These are phyloP conservation scores for Rhodomyrtus tomentosa DNA, from an alignment of 345 rosid species.

Conservation along the genomic window DNA sequence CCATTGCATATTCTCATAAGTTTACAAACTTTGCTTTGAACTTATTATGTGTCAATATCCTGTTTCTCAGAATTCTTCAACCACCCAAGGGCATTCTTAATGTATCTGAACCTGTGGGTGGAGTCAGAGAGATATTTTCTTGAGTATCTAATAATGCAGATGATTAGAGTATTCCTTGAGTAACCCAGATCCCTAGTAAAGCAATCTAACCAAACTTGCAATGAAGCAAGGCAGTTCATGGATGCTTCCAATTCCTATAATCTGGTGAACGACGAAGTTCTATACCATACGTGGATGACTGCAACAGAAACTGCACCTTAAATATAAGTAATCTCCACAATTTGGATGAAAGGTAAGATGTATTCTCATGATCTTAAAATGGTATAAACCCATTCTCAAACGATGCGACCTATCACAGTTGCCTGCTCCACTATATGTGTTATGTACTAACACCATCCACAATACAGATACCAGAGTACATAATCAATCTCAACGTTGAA, in stretches of 20 bases:
- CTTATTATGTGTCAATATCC: background rate
- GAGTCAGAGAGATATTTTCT: background rate
- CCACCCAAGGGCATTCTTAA: background rate
- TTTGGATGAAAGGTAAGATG: background rate
- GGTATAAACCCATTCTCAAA: background rate
- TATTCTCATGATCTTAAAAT: background rate
- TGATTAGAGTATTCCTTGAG: background rate
- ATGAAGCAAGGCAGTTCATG: background rate
- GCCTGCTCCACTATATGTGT: background rate
- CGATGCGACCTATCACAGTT: background rate
- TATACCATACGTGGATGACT: background rate
- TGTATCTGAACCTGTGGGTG: background rate
- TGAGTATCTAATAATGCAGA: background rate
- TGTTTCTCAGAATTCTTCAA: background rate
- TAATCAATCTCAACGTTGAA: background rate
- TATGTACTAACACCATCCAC: background rate
- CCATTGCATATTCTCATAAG: background rate
- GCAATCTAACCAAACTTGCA: background rate
- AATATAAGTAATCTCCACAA: background rate
- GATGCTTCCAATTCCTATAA: background rate
- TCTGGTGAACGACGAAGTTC: background rate
- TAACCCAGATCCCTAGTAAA: background rate
- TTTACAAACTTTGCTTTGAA: background rate
- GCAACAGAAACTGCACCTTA: background rate
- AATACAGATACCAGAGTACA: background rate